Conservation (phyloP, 1,284 basidiomycete species). For the Rugosomyces carneus region DNA sequence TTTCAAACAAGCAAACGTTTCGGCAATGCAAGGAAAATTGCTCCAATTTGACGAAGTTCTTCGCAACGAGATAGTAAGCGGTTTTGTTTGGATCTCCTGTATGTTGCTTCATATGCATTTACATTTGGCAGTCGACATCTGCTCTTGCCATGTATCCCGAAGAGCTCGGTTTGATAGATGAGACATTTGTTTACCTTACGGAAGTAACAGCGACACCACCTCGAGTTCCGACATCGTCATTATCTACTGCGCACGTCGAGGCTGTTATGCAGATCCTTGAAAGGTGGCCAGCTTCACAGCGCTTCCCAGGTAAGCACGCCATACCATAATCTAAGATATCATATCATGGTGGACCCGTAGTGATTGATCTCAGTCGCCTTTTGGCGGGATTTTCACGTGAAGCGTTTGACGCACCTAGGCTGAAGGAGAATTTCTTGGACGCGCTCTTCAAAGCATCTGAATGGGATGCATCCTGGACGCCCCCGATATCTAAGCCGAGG, state of each 20-base stretch:
- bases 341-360: constrained; percentile 33
- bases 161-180: constrained; percentile 59
- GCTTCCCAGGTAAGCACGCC: constrained; percentile 69
- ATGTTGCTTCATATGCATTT: not conserved
- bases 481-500: constrained; percentile 56
- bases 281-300: constrained; percentile 74
- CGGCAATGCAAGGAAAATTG: constrained; percentile 81
- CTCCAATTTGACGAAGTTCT: constrained; percentile 75
- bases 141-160: constrained; percentile 63
- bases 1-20: constrained; percentile 88
- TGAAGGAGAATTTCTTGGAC: constrained; percentile 51
- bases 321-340: not conserved
- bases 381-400: constrained; percentile 63
- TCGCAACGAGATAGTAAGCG: constrained; percentile 59
- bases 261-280: constrained; percentile 61
- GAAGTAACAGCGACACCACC: constrained; percentile 39
- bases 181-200: constrained; percentile 61
- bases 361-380: constrained; percentile 83
- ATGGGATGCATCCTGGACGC: constrained; percentile 53
- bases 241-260: constrained; percentile 50
- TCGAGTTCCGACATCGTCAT: constrained; percentile 25
- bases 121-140: constrained; percentile 49
- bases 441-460: constrained; percentile 65
- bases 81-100: not conserved
- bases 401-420: constrained; percentile 38